phyloP scores from a whole-genome alignment of 139 green algal species.

The Coelastrella sp. region DNA sequence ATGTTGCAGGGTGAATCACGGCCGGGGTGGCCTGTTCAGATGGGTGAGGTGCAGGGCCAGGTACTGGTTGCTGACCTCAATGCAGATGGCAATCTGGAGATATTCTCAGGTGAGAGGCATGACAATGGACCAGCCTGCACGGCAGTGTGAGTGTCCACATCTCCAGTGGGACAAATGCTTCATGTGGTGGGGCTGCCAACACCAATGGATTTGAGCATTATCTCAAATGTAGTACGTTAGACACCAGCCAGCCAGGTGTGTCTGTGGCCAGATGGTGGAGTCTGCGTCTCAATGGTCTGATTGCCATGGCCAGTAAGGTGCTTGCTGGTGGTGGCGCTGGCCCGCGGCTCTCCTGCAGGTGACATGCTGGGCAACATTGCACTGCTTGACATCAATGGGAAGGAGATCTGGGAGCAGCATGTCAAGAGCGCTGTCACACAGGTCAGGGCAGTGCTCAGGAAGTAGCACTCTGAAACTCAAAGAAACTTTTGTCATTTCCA shows the following conservation, averaged over 20 bases:
- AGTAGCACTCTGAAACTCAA: too few relatives aligned
- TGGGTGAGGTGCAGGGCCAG: slow-evolving; percentile 95
- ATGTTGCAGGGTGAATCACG: slow-evolving; percentile 54
- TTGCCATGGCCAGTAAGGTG: not conserved
- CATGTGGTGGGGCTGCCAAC: too few relatives aligned
- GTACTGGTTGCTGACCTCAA: slow-evolving; percentile 92
- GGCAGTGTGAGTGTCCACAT: too few relatives aligned
- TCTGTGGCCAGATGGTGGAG: not conserved
- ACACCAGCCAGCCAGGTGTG: not conserved
- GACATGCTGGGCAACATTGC: slow-evolving; percentile 93
- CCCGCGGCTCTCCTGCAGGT: slow-evolving; percentile 44
- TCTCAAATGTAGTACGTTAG: not conserved
- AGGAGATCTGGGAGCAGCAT: slow-evolving; percentile 95
- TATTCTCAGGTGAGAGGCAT: slow-evolving; percentile 73
- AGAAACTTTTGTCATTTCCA: not conserved
- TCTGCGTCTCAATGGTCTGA: not conserved
- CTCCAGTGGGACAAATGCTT: too few relatives aligned
- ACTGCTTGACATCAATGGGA: slow-evolving; percentile 74
- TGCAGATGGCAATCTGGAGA: slow-evolving; percentile 89
- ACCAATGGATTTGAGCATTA: not conserved
- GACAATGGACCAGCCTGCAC: not conserved
- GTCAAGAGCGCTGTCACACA: slow-evolving; percentile 71
- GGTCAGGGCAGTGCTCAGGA: not conserved
- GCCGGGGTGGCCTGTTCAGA: slow-evolving; percentile 91
- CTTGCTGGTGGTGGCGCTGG: not conserved